Evolutionary conservation across 768 basidiomycete species (phyloP).

Genomic region (Mrakia frigida): DNA sequence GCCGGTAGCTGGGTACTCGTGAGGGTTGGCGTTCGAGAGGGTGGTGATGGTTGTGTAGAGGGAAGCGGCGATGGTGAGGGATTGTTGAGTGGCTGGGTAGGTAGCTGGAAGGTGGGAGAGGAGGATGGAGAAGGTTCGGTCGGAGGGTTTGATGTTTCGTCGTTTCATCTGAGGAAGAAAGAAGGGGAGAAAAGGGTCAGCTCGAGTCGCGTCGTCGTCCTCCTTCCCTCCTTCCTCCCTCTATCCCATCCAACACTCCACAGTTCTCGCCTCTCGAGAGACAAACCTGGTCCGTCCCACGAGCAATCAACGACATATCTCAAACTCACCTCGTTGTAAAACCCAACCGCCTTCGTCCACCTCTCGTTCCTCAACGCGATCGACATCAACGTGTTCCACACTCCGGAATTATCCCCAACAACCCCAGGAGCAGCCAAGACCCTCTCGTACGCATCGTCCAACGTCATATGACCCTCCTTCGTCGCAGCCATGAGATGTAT

Average conservation of each 20-base stretch:
- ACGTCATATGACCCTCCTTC: not conserved
- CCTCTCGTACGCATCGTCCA: not conserved
- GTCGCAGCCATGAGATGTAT: not conserved
- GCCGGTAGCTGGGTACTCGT: not conserved
- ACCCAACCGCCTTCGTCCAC: slow-evolving; percentile 3
- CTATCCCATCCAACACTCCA: not conserved
- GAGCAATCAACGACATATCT: not conserved
- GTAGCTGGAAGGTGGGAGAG: slow-evolving; percentile 1
- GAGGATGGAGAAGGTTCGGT: slow-evolving; percentile 7
- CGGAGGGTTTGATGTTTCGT: slow-evolving; percentile 4
- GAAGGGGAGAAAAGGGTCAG: not conserved
- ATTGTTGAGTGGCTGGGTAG: not conserved
- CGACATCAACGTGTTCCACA: slow-evolving; percentile 18
- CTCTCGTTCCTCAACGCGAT: slow-evolving; percentile 6
- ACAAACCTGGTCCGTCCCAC: too few species aligned
- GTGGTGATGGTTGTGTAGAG: slow-evolving; percentile 11
- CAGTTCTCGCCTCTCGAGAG: too few species aligned
- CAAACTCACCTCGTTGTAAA: slow-evolving; percentile 10
- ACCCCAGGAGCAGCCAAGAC: not conserved
- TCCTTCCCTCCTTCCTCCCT: not conserved
- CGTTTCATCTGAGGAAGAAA: slow-evolving; percentile 9
- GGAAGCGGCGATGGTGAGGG: slow-evolving; percentile 12
- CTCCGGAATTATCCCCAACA: not conserved
- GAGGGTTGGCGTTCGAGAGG: not conserved
- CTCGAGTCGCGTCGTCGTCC: not conserved